A percentile compares a stretch with the other conserved stretches of the same genome.
phyloP scores from a whole-genome alignment of 2,329 filamentous ascomycete genomes.

The Venturia aucupariae region DNA sequence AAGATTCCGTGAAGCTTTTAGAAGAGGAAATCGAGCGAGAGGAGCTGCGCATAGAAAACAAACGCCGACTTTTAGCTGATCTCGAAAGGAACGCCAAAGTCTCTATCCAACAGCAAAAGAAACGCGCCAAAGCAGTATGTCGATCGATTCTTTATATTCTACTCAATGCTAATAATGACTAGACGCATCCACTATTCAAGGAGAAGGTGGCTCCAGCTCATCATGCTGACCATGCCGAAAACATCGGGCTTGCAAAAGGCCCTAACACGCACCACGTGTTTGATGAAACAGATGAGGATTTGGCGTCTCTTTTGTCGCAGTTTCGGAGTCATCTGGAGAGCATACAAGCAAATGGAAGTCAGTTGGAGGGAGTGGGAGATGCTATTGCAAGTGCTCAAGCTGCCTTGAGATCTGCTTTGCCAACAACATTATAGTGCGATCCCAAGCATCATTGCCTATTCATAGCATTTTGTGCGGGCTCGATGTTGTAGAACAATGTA shows the following conservation, averaged over 20 bases:
- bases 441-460: background rate
- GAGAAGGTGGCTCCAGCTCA: background rate
- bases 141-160: background rate
- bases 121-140: constrained; percentile 28
- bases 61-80: constrained; percentile 42
- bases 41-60: constrained; percentile 46
- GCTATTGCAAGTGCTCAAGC: constrained; percentile 17
- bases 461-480: background rate
- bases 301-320: constrained; percentile 28
- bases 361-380: constrained; percentile 28
- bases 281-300: constrained; percentile 24
- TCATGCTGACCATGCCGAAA: background rate
- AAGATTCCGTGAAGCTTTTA: constrained; percentile 55
- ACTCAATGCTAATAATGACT: background rate
- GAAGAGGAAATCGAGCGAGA: constrained; percentile 48
- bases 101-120: constrained; percentile 46
- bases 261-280: background rate
- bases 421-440: background rate
- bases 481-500: background rate
- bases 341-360: constrained; percentile 30
- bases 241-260: constrained; percentile 1
- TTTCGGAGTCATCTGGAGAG: constrained; percentile 30
- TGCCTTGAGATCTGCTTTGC: background rate
- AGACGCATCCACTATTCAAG: constrained; percentile 9
- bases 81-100: constrained; percentile 50